Conservation (phyloP, 116 monocot genomes). For the Phalaenopsis hybrid region DNA sequence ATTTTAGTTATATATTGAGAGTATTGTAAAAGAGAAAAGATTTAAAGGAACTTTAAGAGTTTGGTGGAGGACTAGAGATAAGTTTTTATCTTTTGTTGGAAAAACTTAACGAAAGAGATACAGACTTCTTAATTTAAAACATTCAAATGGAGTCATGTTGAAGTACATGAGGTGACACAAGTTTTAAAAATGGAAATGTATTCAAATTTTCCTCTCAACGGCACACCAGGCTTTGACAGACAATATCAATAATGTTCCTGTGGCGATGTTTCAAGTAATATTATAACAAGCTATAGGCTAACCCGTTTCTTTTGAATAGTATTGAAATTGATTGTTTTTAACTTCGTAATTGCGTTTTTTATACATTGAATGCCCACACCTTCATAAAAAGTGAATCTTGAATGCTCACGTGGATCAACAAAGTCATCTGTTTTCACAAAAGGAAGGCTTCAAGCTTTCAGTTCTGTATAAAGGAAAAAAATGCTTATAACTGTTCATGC, state of each 20-base stretch:
- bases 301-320: neutral
- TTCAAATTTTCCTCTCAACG: neutral
- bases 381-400: neutral
- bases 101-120: no score
- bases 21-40: no score
- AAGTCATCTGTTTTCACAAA: no score
- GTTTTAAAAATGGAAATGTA: neutral
- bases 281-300: neutral
- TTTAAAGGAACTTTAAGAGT: no score
- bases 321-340: neutral
- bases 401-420: neutral
- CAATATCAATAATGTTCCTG: neutral
- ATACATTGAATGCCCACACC: neutral
- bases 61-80: no score
- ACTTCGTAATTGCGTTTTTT: neutral
- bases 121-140: neutral
- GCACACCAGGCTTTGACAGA: neutral
- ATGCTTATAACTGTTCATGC: no score
- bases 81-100: no score
- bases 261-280: neutral
- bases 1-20: no score
- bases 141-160: neutral
- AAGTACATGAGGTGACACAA: neutral
- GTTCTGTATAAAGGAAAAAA: no score
- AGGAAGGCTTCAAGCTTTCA: no score